Conservation (phyloP, 768 basidiomycete genomes). For the Lactarius quietus region DNA sequence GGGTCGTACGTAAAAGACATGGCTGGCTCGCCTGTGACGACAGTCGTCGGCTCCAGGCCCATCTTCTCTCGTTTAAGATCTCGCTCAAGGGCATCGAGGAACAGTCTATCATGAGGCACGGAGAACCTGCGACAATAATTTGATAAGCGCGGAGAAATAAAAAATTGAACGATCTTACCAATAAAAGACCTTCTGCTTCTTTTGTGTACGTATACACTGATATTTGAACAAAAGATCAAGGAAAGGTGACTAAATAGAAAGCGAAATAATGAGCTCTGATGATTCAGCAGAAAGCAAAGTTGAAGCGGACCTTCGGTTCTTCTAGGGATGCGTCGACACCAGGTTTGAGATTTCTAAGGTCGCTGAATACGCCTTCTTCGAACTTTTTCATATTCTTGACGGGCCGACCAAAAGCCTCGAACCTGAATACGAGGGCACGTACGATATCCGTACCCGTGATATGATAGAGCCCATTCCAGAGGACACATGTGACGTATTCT, state of each 20-base stretch:
- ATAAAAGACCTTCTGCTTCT: constrained; percentile 99
- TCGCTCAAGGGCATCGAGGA: constrained; percentile 93
- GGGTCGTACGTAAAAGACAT: constrained; percentile 86
- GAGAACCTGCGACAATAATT: constrained; percentile 68
- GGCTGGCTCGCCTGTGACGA: constrained; percentile 74
- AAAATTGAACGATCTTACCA: constrained; percentile 52
- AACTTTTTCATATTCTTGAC: constrained; percentile 95
- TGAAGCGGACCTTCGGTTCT: constrained; percentile 77
- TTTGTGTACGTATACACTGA: constrained; percentile 95
- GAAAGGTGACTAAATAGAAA: constrained; percentile 73
- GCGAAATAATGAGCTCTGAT: constrained; percentile 21
- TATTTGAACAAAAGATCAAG: constrained; percentile 93
- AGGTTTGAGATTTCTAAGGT: constrained; percentile 90
- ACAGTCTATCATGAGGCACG: constrained; percentile 94
- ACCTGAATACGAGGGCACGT: constrained; percentile 88
- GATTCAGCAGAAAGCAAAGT: background rate
- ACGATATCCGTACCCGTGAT: constrained; percentile 98
- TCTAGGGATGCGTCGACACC: constrained; percentile 90
- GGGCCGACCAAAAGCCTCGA: constrained; percentile 88
- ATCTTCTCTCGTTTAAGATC: constrained; percentile 95
- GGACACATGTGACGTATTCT: constrained; percentile 86
- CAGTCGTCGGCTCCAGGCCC: constrained; percentile 82
- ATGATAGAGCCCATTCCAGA: constrained; percentile 89
- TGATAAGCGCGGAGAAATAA: constrained; percentile 23
- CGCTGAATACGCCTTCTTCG: constrained; percentile 94